phyloP scores from a whole-genome alignment of 2,329 filamentous ascomycete species.

The Exophiala sideris region DNA sequence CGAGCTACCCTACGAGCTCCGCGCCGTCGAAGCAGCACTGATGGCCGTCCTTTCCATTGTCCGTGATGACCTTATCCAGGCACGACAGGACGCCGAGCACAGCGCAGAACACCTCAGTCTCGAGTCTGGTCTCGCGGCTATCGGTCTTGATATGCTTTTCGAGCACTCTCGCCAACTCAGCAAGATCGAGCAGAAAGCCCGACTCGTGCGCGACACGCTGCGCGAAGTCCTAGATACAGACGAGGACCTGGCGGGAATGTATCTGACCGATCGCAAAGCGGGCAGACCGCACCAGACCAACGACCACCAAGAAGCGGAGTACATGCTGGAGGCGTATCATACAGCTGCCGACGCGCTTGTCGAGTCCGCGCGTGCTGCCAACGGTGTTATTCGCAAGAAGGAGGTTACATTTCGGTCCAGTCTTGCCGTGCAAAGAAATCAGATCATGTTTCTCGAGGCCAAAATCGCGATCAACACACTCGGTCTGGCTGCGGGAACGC shows the following conservation, averaged over 20 bases:
- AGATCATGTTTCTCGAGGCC: constrained; percentile 40
- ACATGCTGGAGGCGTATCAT: constrained; percentile 38
- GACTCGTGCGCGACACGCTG: constrained; percentile 34
- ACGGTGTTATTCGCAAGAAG: constrained; percentile 33
- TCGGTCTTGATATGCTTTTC: constrained; percentile 30
- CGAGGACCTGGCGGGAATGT: constrained; percentile 38
- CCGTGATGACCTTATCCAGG: constrained; percentile 29
- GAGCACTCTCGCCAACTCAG: constrained; percentile 30
- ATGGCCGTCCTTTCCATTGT: constrained; percentile 35
- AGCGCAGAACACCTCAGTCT: constrained; percentile 12
- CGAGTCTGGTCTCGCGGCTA: constrained; percentile 16
- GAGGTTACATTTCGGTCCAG: constrained; percentile 35
- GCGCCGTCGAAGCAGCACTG: constrained; percentile 36
- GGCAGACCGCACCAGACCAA: constrained; percentile 31
- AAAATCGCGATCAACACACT: constrained; percentile 38
- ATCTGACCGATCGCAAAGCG: constrained; percentile 33
- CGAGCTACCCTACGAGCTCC: constrained; percentile 35
- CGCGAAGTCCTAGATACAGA: constrained; percentile 37
- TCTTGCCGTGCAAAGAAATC: constrained; percentile 37
- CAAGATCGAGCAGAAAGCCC: constrained; percentile 34
- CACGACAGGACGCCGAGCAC: constrained; percentile 11
- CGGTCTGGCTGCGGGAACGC: constrained; percentile 35
- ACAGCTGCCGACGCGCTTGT: constrained; percentile 36
- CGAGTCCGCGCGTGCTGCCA: constrained; percentile 30
- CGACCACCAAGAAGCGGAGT: constrained; percentile 39